Conservation (phyloP, 768 basidiomycete genomes). For the Tricholoma hemisulphureum region DNA sequence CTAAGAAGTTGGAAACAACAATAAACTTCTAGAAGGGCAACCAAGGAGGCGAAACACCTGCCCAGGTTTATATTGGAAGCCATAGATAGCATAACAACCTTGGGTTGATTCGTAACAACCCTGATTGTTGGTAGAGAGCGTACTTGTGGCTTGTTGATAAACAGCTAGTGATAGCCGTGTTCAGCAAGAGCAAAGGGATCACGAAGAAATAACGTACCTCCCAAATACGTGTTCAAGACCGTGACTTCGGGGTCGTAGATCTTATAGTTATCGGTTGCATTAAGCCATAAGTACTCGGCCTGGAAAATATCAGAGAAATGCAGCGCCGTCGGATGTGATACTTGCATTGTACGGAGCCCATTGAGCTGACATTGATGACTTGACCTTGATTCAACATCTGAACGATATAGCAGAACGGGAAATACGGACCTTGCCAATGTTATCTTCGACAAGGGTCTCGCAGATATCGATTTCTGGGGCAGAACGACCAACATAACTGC, state of each 20-base stretch:
- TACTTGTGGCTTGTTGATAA: conserved; percentile 74
- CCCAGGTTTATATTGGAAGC: conserved; percentile 54
- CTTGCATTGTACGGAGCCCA: conserved; percentile 62
- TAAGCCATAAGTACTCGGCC: conserved; percentile 56
- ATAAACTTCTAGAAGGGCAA: conserved; percentile 19
- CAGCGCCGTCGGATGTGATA: conserved; percentile 37
- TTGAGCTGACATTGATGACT: conserved; percentile 54
- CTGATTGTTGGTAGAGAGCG: conserved; percentile 58
- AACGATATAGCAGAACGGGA: neutral
- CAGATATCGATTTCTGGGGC: conserved; percentile 75
- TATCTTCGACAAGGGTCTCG: conserved; percentile 45
- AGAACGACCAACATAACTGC: conserved; percentile 58
- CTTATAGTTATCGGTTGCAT: conserved; percentile 45
- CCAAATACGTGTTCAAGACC: conserved; percentile 54
- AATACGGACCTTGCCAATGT: conserved; percentile 23
- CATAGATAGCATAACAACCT: conserved; percentile 36
- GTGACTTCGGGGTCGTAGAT: conserved; percentile 50
- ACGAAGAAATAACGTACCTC: conserved; percentile 58
- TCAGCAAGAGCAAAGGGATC: conserved; percentile 27
- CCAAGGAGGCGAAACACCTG: conserved; percentile 26
- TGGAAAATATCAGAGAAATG: conserved; percentile 34
- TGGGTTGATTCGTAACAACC: conserved; percentile 54
- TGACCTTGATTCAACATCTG: neutral
- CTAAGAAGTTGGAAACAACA: conserved; percentile 23
- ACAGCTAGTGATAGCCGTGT: conserved; percentile 34